phyloP scores from a whole-genome alignment of 176 grass and related monocot genomes.

The Lolium rigidum region DNA sequence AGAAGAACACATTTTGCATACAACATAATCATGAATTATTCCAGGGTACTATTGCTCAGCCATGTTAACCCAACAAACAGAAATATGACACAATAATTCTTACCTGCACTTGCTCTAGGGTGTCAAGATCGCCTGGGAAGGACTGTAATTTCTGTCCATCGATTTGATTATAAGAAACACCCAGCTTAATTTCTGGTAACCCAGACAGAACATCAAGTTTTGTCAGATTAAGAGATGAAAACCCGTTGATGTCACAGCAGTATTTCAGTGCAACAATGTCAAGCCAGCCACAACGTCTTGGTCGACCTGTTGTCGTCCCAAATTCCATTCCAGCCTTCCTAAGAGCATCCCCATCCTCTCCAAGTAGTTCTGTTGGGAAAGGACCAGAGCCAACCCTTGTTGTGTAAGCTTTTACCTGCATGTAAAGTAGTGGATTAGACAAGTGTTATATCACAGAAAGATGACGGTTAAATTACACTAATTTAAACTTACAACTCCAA shows the following conservation, averaged over 20 bases:
- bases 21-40: neutral
- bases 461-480: neutral
- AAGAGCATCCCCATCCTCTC: constrained; percentile 69
- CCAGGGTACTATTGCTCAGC: neutral
- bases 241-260: constrained; percentile 76
- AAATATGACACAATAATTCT: constrained; percentile 23
- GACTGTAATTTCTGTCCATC: constrained; percentile 64
- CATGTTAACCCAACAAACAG: neutral
- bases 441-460: neutral
- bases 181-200: constrained; percentile 62
- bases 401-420: constrained; percentile 88
- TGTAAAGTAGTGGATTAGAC: neutral
- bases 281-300: constrained; percentile 87
- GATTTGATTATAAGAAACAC: constrained; percentile 60
- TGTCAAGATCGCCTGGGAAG: constrained; percentile 72
- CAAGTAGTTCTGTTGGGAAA: constrained; percentile 85
- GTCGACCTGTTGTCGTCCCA: constrained; percentile 78
- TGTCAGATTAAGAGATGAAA: constrained; percentile 77
- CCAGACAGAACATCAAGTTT: constrained; percentile 92
- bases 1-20: neutral
- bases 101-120: constrained; percentile 75
- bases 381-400: constrained; percentile 80
- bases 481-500: constrained; percentile 74
- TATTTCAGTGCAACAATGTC: constrained; percentile 80
- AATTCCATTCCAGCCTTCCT: constrained; percentile 78